Evolutionary conservation across 148 eudicot species (phyloP).

Genomic region (Rhododendron williamsianum): DNA sequence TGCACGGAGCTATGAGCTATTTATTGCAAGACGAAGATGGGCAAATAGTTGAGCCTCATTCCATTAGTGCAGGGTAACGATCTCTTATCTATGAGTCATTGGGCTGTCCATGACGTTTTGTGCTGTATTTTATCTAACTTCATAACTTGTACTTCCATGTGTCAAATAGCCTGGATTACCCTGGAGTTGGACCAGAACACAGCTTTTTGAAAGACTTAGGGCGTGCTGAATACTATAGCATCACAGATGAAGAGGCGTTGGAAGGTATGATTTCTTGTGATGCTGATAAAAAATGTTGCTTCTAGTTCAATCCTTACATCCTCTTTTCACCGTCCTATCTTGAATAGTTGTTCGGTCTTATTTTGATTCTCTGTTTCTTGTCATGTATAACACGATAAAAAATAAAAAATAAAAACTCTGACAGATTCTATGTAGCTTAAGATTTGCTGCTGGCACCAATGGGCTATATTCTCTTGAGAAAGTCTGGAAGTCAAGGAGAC

Average conservation of each 20-base stretch:
- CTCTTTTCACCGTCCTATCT: neutral
- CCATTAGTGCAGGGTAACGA: conserved; percentile 94
- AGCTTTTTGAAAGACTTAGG: conserved; percentile 89
- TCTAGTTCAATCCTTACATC: neutral
- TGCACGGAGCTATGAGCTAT: conserved; percentile 98
- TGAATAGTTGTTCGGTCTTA: neutral
- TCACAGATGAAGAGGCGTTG: conserved; percentile 88
- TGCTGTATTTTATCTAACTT: neutral
- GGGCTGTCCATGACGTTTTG: neutral
- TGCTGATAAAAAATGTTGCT: neutral
- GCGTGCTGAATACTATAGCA: conserved; percentile 87
- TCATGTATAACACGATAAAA: neutral
- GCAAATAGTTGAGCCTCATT: conserved; percentile 91
- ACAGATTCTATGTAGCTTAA: neutral
- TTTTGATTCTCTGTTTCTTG: neutral
- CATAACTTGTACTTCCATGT: neutral
- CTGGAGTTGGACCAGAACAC: conserved; percentile 99
- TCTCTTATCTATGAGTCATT: neutral
- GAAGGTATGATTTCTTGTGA: conserved; percentile 47
- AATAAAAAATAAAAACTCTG: neutral
- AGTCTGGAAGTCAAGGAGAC: neutral
- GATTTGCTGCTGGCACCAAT: neutral
- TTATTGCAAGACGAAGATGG: conserved; percentile 98
- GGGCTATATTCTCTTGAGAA: neutral
- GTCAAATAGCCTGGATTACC: conserved; percentile 70